Evolutionary conservation across 2,329 filamentous ascomycete species (phyloP).

Genomic region (Sclerotinia subarctica): DNA sequence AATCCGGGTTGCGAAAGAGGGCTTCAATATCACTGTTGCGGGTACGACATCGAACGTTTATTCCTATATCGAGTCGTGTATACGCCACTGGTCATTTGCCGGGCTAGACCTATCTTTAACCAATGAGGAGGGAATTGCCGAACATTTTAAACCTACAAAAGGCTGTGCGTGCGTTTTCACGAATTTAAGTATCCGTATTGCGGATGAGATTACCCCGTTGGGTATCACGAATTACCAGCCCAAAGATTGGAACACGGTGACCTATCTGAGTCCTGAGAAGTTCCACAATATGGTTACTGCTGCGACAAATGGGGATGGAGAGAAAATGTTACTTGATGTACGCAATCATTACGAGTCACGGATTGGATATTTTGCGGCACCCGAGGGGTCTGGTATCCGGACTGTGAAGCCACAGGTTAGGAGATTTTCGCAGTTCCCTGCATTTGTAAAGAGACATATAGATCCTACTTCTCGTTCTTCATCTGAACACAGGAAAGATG

Average conservation of each 20-base stretch:
- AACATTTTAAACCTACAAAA: constrained; percentile 36
- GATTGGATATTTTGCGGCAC: constrained; percentile 38
- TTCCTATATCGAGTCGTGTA: constrained; percentile 33
- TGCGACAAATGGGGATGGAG: neutral
- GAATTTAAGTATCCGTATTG: constrained; percentile 30
- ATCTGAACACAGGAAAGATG: neutral
- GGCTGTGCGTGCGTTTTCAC: constrained; percentile 38
- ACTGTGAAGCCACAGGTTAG: constrained; percentile 36
- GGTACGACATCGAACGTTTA: constrained; percentile 30
- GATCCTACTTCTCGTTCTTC: neutral
- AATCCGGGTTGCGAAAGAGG: constrained; percentile 36
- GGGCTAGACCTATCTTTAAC: constrained; percentile 27
- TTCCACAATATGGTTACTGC: constrained; percentile 31
- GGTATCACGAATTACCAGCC: constrained; percentile 37
- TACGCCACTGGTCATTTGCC: constrained; percentile 36
- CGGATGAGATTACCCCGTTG: constrained; percentile 38
- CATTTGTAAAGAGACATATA: constrained; percentile 34
- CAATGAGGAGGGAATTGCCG: constrained; percentile 18
- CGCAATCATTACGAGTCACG: constrained; percentile 39
- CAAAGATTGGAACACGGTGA: constrained; percentile 33
- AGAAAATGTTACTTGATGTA: constrained; percentile 34
- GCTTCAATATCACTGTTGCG: constrained; percentile 39
- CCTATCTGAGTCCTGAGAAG: constrained; percentile 31
- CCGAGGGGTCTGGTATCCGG: constrained; percentile 28
- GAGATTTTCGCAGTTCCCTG: constrained; percentile 38